Conservation (phyloP, 768 basidiomycete genomes). For the Hericium rajendrae region DNA sequence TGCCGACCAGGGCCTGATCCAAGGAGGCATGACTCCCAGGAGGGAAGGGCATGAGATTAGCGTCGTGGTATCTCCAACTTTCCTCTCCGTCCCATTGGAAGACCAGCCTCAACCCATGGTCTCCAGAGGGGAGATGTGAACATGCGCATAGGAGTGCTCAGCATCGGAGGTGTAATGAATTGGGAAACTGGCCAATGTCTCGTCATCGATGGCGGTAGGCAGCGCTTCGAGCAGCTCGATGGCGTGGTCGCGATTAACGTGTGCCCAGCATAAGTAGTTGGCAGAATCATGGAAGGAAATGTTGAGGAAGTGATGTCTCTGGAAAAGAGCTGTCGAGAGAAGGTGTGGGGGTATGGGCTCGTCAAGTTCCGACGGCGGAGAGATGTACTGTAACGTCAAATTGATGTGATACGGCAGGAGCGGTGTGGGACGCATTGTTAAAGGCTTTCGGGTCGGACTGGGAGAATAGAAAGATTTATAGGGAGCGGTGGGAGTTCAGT, state of each 20-base stretch:
- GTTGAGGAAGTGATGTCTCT: constrained; percentile 56
- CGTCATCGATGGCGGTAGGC: constrained; percentile 21
- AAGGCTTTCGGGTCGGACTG: no score
- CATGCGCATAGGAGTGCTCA: constrained; percentile 12
- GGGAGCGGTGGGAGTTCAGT: background rate
- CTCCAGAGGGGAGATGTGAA: constrained; percentile 25
- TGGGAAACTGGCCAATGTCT: constrained; percentile 43
- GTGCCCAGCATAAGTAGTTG: constrained; percentile 64
- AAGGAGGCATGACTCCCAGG: constrained; percentile 23
- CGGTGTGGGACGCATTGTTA: constrained; percentile 15
- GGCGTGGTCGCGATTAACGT: constrained; percentile 26
- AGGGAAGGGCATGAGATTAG: constrained; percentile 64
- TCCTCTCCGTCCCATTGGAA: constrained; percentile 53
- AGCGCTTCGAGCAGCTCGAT: constrained; percentile 37
- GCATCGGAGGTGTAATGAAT: constrained; percentile 20
- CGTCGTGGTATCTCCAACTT: constrained; percentile 65
- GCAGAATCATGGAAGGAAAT: constrained; percentile 39
- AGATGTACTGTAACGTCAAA: constrained; percentile 48
- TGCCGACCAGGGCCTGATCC: constrained; percentile 16
- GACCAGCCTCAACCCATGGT: constrained; percentile 43
- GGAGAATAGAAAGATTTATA: no score
- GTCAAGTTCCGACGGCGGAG: constrained; percentile 36
- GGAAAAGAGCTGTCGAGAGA: constrained; percentile 46
- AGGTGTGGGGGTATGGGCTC: constrained; percentile 50
- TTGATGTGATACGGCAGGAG: constrained; percentile 32